Evolutionary conservation across 2,329 filamentous ascomycete genomes (phyloP), one percentile per base, ranked within the genome.

Genomic region (Exophiala sideris): DNA sequence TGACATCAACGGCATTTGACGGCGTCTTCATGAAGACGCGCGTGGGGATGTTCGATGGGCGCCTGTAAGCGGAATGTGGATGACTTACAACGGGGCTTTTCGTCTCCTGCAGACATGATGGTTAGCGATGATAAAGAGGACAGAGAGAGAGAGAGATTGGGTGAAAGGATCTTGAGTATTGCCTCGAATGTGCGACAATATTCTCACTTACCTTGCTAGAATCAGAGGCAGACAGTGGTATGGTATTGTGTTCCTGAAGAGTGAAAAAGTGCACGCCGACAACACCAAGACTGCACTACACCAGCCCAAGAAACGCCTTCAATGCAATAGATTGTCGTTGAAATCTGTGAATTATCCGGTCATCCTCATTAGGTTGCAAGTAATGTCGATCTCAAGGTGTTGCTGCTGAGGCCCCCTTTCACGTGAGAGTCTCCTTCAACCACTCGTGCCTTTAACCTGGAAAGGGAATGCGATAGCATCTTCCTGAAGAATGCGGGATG

Each of bases 31-130:
- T 21, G 46, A 42, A 38, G 38, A 12, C 29, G 35, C 38, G 33
- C 20, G 42, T 33, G 5, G 10, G 35, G 24, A 8, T 36, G n/a
- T 18, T 18, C 16, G 18, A 29, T 29, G n/a, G 33, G 24, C 35
- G 32, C 33, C 9, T 36, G 24, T 20, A n/a, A 46, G 24, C 18
- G 35, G 2, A 7, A 21, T 14, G 16, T 29, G 29, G 20, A 39
- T 21, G 14, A 58, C 56, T 54, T 51, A 58, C 56, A 35, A 46
- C 40, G 45, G 16, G 51, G 45, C 12, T 47, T 34, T 49, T 47
- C 50, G 40, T 47, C 18, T 20, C 16, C 48, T 50, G 56, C n/a
- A 36, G 44, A 41, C 56, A 58, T 58, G 34, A 42, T 55, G 40
- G 48, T 58, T 32, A 58, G 51, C 20, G 40, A 18, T 36, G 32